phyloP scores from a whole-genome alignment of 2,329 filamentous ascomycete genomes.

The Cordyceps tenuipes region DNA sequence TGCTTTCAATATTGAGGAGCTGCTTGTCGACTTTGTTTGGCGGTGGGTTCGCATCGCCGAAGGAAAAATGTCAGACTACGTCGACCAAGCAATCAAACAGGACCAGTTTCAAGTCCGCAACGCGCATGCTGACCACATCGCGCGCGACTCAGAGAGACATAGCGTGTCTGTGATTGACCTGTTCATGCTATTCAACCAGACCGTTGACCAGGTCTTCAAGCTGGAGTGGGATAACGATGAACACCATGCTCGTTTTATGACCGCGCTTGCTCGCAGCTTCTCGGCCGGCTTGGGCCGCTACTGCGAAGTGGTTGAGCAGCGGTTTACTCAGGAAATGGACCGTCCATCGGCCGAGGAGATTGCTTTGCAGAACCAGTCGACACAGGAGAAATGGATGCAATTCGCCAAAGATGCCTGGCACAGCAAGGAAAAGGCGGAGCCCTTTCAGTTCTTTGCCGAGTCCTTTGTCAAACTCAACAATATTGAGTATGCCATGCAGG shows the following conservation, averaged over 20 bases:
- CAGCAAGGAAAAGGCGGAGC: conserved; percentile 85
- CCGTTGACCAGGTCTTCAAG: conserved; percentile 75
- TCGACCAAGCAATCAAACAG: conserved; percentile 84
- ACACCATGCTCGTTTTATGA: conserved; percentile 96
- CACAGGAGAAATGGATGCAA: conserved; percentile 88
- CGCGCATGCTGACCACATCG: conserved; percentile 51
- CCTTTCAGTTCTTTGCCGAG: conserved; percentile 94
- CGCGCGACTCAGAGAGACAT: conserved; percentile 75
- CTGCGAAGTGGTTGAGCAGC: conserved; percentile 81
- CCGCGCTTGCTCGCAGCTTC: conserved; percentile 76
- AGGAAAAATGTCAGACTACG: conserved; percentile 68
- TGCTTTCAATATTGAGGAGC: conserved; percentile 76
- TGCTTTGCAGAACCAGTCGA: conserved; percentile 65
- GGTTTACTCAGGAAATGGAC: conserved; percentile 89
- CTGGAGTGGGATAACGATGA: conserved; percentile 90
- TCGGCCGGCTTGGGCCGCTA: conserved; percentile 77
- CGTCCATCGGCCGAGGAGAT: conserved; percentile 80
- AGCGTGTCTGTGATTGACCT: conserved; percentile 90
- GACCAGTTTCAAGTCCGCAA: conserved; percentile 74
- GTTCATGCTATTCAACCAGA: conserved; percentile 89
- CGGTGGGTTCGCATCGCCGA: conserved; percentile 84
- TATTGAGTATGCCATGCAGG: conserved; percentile 86
- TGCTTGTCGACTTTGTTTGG: conserved; percentile 91
- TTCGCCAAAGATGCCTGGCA: conserved; percentile 90
- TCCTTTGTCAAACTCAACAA: conserved; percentile 98